phyloP scores from a whole-genome alignment of 768 basidiomycete genomes.

The Rubroboletus satanas region DNA sequence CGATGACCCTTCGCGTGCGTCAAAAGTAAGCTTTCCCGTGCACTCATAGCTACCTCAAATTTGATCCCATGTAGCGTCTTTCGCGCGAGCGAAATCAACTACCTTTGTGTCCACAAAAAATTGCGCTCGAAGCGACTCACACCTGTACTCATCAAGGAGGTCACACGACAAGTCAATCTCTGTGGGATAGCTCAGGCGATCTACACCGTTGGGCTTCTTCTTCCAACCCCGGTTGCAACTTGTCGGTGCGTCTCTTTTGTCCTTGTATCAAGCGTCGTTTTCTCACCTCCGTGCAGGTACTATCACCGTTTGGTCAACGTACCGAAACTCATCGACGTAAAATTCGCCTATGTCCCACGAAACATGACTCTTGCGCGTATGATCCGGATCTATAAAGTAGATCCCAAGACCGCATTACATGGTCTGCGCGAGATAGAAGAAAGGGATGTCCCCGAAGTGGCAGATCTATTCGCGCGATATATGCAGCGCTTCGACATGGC shows the following conservation, averaged over 20 bases:
- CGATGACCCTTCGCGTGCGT: conserved; percentile 81
- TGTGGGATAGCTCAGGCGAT: conserved; percentile 94
- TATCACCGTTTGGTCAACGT: conserved; percentile 90
- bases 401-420: conserved; percentile 44
- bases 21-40: conserved; percentile 53
- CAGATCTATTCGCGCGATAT: conserved; percentile 68
- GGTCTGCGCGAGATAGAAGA: conserved; percentile 90
- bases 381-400: conserved; percentile 70
- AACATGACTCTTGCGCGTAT: conserved; percentile 89
- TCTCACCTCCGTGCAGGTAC: conserved; percentile 51
- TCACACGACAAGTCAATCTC: conserved; percentile 88
- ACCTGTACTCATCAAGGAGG: conserved; percentile 95
- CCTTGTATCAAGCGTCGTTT: neutral
- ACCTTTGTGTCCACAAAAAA: conserved; percentile 97
- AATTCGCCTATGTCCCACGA: conserved; percentile 84
- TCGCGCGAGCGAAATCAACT: conserved; percentile 88
- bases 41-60: neutral
- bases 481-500: conserved; percentile 84
- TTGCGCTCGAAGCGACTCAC: conserved; percentile 91
- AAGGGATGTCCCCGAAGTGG: conserved; percentile 66
- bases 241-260: conserved; percentile 54
- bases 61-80: conserved; percentile 49
- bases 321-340: conserved; percentile 84
- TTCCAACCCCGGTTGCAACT: conserved; percentile 89
- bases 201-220: conserved; percentile 89